These are phyloP conservation scores for Adansonia rubrostipa DNA, from an alignment of 441 rosid species.

Conservation along the genomic window DNA sequence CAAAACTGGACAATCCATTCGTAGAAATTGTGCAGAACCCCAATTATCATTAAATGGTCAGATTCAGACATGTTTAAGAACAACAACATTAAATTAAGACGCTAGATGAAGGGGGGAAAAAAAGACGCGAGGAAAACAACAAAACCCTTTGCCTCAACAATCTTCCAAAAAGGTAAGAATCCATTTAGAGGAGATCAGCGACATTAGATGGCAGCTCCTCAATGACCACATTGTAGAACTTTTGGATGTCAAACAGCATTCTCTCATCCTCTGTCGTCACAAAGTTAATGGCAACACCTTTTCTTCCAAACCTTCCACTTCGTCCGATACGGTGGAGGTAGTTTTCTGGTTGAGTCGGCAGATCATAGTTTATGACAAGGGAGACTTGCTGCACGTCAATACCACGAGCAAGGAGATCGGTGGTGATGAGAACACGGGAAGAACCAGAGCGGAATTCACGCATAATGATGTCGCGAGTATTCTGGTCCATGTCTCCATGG, in stretches of 20 bases:
- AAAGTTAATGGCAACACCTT: constrained; percentile 3
- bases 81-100: neutral
- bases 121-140: neutral
- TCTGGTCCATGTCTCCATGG: constrained; percentile 13
- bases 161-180: neutral
- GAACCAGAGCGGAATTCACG: constrained; percentile 6
- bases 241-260: neutral
- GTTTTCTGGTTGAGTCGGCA: neutral
- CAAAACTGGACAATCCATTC: neutral
- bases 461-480: neutral
- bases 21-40: neutral
- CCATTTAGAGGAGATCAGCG: neutral
- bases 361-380: neutral
- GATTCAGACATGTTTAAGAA: neutral
- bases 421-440: neutral
- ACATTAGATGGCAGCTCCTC: neutral
- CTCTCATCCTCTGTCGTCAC: neutral
- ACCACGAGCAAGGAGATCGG: neutral
- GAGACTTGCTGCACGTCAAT: neutral
- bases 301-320: neutral
- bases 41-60: neutral
- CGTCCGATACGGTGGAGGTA: neutral
- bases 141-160: constrained; percentile 8
- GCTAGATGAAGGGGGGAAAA: neutral
- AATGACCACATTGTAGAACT: neutral